These are phyloP conservation scores for Cryphonectria carpinicola DNA, from an alignment of 2,329 filamentous ascomycete species.

Conservation along the genomic window DNA sequence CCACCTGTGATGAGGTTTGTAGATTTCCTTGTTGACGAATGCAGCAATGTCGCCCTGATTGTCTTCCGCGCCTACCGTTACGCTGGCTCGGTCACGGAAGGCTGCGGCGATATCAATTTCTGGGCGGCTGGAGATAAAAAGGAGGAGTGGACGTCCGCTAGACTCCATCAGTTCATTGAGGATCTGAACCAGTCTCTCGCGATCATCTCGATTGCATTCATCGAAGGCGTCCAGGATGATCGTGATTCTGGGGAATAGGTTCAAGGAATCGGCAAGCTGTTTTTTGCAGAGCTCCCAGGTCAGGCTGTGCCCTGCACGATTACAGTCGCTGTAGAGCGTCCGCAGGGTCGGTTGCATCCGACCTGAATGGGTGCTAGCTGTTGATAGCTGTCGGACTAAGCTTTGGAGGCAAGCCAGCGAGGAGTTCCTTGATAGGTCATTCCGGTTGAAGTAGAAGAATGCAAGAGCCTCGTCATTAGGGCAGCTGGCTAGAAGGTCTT, in stretches of 20 bases:
- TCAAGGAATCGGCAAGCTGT: slow-evolving; percentile 33
- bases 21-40: slow-evolving; percentile 35
- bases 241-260: slow-evolving; percentile 37
- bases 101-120: slow-evolving; percentile 35
- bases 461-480: slow-evolving; percentile 34
- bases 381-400: slow-evolving; percentile 38
- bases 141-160: slow-evolving; percentile 35
- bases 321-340: slow-evolving; percentile 1
- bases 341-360: slow-evolving; percentile 24
- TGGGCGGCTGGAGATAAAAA: slow-evolving; percentile 42
- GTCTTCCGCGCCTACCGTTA: slow-evolving; percentile 35
- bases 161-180: slow-evolving; percentile 34
- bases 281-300: slow-evolving; percentile 30
- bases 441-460: slow-evolving; percentile 42
- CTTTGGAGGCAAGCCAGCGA: slow-evolving; percentile 38
- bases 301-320: slow-evolving; percentile 16
- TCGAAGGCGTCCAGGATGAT: slow-evolving; percentile 43
- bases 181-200: slow-evolving; percentile 34
- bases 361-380: slow-evolving; percentile 10
- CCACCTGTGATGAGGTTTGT: slow-evolving; percentile 28
- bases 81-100: slow-evolving; percentile 31
- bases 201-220: slow-evolving; percentile 37
- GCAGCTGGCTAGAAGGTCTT: slow-evolving; percentile 7
- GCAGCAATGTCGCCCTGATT: slow-evolving; percentile 37
- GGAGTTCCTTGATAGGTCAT: slow-evolving; percentile 34